Evolutionary conservation across 345 rosid genomes (phyloP).

Genomic region (Brassica incana): DNA sequence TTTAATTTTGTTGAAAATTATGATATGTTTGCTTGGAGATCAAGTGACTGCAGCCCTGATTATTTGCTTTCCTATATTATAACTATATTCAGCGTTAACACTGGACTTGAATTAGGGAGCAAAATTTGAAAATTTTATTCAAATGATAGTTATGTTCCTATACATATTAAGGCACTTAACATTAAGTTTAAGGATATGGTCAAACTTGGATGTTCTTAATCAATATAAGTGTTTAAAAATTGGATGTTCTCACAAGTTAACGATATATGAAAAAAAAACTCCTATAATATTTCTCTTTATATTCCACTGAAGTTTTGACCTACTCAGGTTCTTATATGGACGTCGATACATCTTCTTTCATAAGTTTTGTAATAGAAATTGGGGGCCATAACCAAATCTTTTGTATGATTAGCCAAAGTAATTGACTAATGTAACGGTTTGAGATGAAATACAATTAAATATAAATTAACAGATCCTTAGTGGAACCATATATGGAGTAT

Average conservation of each 20-base stretch:
- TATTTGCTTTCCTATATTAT: constrained; percentile 1
- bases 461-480: background rate
- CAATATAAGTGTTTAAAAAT: background rate
- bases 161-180: background rate
- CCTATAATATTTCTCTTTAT: background rate
- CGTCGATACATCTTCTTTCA: background rate
- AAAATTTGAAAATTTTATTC: background rate
- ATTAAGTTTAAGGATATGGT: background rate
- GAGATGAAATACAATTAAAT: background rate
- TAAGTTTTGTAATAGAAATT: background rate
- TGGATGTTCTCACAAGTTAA: background rate
- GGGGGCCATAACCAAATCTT: background rate
- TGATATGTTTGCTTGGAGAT: constrained; percentile 33
- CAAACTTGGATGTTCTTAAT: background rate
- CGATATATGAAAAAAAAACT: background rate
- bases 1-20: background rate
- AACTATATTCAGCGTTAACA: background rate
- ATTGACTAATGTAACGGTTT: background rate
- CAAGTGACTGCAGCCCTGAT: constrained; percentile 28
- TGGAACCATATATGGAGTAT: background rate
- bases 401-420: background rate
- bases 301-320: background rate
- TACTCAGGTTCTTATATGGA: background rate
- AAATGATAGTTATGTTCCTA: background rate
- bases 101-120: background rate